Base-by-base conservation (phyloP, 2,329 filamentous ascomycete genomes). In the Coniella vitis region DNA sequence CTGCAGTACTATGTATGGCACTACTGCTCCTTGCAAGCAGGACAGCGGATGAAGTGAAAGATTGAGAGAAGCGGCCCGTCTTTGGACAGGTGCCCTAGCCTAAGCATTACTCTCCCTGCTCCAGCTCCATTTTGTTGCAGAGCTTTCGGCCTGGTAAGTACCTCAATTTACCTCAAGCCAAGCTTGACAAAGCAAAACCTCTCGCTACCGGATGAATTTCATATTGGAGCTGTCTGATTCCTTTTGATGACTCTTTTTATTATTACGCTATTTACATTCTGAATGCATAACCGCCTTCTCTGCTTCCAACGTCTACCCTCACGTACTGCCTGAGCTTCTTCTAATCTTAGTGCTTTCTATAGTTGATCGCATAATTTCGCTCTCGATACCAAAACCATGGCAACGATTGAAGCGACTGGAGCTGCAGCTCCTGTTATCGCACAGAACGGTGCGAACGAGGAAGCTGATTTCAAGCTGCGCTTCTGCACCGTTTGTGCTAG, bases 401-500 rank as follows among this genome's bases (percentile, higher is more conserved):
- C 43, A 37, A 44, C 51, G 8, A 17, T 51, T 51, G 75, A 77
- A 48, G 59, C 57, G 35, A 75, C 74, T 52, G 74, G 69, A 48
- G 53, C 54, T 22, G 41, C 57, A 31, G 59, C 61, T 17, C 54
- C 67, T 22, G 55, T 61, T 35, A 38, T 42, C 22, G 29, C 54
- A 38, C 63, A 68, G 48, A 73, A 75, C 49, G 70, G 70, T 47
- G 68, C 71, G 21, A 67, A 71, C 13, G 72, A 77, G 38, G 73
- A 74, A 16, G 68, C 73, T 21, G 72, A 71, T n/a, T 95, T 84
- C 76, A 95, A 93, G 69, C 78, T 98, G 54, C 94, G 87, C 63
- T 96, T 97, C 69, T 96, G 90, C 73, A 97, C 93, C 3, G 91
- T 98, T n/a, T 98, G 93, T 69, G 93, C 93, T 7, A 95, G 90